Conservation (phyloP, 139 green algal species). For the Chlamydomonas sp. region DNA sequence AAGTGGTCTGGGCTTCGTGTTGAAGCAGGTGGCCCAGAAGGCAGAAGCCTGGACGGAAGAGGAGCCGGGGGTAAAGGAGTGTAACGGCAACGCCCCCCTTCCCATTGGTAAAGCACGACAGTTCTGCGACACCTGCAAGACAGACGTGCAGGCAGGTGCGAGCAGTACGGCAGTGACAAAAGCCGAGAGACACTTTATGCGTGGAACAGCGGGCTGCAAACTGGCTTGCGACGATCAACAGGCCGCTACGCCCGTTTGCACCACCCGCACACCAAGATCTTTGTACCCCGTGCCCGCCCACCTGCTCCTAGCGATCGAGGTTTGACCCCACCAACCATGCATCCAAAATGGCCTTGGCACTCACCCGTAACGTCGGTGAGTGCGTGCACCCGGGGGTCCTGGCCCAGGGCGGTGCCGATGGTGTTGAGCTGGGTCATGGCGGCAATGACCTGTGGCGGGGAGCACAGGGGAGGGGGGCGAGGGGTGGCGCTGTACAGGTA, state of each 20-base stretch:
- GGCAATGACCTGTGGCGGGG: slow-evolving; percentile 32
- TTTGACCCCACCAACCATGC: not conserved
- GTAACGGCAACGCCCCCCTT: not conserved
- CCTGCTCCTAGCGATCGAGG: no score
- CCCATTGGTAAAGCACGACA: no score
- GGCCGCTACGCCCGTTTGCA: no score
- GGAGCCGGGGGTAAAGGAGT: not conserved
- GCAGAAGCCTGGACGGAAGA: slow-evolving; percentile 15
- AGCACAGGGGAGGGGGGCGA: not conserved
- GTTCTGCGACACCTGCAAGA: no score
- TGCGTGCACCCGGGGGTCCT: slow-evolving; percentile 37
- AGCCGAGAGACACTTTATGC: no score
- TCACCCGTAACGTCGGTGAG: slow-evolving; percentile 50
- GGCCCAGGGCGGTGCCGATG: slow-evolving; percentile 22
- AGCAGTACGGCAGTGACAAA: no score
- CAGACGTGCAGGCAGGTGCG: no score
- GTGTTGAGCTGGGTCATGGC: slow-evolving; percentile 53
- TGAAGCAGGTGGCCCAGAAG: slow-evolving; percentile 44
- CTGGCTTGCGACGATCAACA: no score
- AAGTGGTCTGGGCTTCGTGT: no score
- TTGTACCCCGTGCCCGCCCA: no score
- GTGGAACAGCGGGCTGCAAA: no score
- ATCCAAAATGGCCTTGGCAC: not conserved
- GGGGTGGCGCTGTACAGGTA: not conserved
- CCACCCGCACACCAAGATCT: no score